These are phyloP conservation scores for Cryphonectria japonica DNA, from an alignment of 2,329 filamentous ascomycete species.

Conservation along the genomic window DNA sequence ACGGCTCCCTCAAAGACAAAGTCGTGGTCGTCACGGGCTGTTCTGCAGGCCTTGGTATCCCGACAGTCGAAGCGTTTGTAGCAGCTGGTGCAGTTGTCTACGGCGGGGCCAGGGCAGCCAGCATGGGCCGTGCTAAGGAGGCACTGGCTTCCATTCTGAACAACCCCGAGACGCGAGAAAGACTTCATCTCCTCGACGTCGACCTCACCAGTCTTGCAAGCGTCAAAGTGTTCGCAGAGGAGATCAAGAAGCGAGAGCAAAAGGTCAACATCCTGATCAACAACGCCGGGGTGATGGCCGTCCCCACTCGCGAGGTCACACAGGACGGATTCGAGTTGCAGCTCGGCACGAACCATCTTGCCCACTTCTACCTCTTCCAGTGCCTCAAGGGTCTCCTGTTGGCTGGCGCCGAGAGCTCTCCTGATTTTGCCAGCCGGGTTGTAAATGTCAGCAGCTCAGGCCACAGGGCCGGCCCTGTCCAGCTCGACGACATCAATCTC, in stretches of 20 bases:
- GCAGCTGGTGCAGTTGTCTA: conserved; percentile 49
- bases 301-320: conserved; percentile 39
- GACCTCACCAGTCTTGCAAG: conserved; percentile 38
- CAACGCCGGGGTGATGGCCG: conserved; percentile 51
- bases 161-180: conserved; percentile 25
- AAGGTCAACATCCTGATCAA: conserved; percentile 42
- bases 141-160: conserved; percentile 38
- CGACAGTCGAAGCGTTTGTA: conserved; percentile 46
- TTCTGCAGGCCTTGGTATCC: conserved; percentile 45
- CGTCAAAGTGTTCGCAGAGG: conserved; percentile 39
- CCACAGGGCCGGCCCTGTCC: conserved; percentile 41
- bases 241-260: conserved; percentile 34
- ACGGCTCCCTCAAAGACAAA: conserved; percentile 41
- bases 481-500: conserved; percentile 47
- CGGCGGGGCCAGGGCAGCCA: conserved; percentile 44
- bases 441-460: conserved; percentile 47
- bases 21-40: conserved; percentile 46
- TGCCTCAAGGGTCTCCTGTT: conserved; percentile 50
- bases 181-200: conserved; percentile 41
- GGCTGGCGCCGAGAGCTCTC: conserved; percentile 40
- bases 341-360: conserved; percentile 55
- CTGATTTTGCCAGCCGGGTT: conserved; percentile 46
- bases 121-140: conserved; percentile 41
- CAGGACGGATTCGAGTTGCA: conserved; percentile 53
- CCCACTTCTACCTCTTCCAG: conserved; percentile 57